These are phyloP conservation scores for Aspergillus carlsbadensis DNA, from an alignment of 495 filamentous ascomycete genomes.

Conservation along the genomic window DNA sequence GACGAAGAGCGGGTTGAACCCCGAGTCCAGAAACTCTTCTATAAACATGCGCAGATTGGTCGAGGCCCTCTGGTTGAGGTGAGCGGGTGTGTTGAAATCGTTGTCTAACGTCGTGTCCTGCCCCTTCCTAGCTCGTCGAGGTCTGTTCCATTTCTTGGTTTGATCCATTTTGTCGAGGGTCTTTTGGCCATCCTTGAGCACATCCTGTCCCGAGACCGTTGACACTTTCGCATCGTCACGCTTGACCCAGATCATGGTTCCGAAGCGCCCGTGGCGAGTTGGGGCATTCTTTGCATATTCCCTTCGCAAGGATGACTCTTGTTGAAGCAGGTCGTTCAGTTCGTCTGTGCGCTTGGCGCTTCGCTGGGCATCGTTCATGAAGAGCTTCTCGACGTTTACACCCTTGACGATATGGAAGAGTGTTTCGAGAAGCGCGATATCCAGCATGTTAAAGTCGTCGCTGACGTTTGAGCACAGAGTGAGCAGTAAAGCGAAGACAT, in stretches of 20 bases:
- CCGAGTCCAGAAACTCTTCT: conserved; percentile 90
- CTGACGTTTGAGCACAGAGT: conserved; percentile 87
- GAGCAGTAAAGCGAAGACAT: conserved; percentile 80
- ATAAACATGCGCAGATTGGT: conserved; percentile 78
- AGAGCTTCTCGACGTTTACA: conserved; percentile 80
- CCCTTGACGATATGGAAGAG: conserved; percentile 92
- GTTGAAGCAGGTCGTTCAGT: conserved; percentile 66
- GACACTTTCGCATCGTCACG: conserved; percentile 75
- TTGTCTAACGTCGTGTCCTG: conserved; percentile 60
- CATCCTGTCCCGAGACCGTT: conserved; percentile 84
- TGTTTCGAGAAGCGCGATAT: conserved; percentile 81
- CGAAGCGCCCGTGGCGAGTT: conserved; percentile 90
- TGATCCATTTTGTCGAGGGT: conserved; percentile 86
- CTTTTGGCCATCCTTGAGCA: conserved; percentile 68
- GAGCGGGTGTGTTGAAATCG: conserved; percentile 73
- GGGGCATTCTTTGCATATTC: conserved; percentile 77
- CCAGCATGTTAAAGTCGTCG: conserved; percentile 87
- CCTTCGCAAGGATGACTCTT: conserved; percentile 77
- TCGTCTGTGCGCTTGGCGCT: conserved; percentile 67
- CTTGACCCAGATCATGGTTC: conserved; percentile 97
- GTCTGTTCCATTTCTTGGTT: conserved; percentile 85
- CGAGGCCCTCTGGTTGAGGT: conserved; percentile 65
- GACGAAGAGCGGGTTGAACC: conserved; percentile 90
- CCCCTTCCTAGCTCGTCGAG: conserved; percentile 60
- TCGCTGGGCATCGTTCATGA: conserved; percentile 74